phyloP scores from a whole-genome alignment of 345 rosid species.

The Eucalyptus marginata region DNA sequence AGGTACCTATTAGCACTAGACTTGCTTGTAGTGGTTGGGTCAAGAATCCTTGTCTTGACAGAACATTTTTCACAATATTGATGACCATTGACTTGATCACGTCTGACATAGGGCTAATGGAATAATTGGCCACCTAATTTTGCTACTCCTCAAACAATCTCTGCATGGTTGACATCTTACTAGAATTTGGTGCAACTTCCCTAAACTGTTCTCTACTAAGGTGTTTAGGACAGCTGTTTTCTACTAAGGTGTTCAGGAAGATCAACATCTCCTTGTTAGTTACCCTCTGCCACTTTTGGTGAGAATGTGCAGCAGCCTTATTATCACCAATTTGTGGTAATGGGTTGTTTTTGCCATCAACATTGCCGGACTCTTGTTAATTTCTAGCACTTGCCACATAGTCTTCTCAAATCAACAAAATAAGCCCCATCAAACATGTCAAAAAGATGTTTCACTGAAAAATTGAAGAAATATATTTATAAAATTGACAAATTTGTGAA shows the following conservation, averaged over 20 bases:
- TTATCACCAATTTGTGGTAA: not conserved
- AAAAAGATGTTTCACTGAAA: too few species aligned
- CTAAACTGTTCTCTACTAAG: too few species aligned
- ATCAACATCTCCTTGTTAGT: not conserved
- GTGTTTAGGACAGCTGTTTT: not conserved
- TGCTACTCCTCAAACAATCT: not conserved
- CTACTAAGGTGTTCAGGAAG: not conserved
- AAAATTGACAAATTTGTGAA: too few species aligned
- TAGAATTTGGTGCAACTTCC: not conserved
- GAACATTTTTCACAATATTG: not conserved
- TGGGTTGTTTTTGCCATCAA: not conserved
- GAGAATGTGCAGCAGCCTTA: not conserved
- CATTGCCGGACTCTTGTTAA: not conserved
- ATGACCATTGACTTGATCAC: not conserved
- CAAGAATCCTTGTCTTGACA: not conserved
- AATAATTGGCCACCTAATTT: not conserved
- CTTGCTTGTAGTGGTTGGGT: not conserved
- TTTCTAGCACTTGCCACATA: not conserved
- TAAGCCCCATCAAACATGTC: too few species aligned
- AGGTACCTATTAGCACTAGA: not conserved
- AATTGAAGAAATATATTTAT: too few species aligned
- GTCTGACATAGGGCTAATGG: not conserved
- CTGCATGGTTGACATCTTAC: not conserved
- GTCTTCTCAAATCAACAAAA: too few species aligned
- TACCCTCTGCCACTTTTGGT: not conserved